Evolutionary conservation across 2,329 filamentous ascomycete genomes (phyloP), one percentile per base, ranked within the genome.

Genomic region (Fusarium illudens): DNA sequence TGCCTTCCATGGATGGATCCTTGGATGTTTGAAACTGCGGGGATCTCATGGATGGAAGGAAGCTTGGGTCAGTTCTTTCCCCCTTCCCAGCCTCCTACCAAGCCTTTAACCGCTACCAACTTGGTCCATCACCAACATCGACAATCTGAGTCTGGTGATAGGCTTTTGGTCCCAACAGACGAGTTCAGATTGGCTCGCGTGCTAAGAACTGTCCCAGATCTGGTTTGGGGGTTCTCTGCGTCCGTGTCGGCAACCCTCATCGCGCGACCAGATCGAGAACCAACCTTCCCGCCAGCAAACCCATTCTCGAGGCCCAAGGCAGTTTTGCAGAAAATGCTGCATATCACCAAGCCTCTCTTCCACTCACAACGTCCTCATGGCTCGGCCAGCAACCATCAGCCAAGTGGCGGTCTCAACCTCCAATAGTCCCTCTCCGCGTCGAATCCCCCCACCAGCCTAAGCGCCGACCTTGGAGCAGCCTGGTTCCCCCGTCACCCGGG

Each of bases 361-460:
- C 46, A 34, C 36, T 60, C 54, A 42, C 22, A 30, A 49, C 50
- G 48, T 63, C 39, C 30, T 50, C 61, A 60, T 57, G 49, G 46
- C 60, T 50, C 44, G 42, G 15, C 49, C 54, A 36, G 44, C 50
- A 56, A 59, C 51, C 53, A 50, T 61, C 59, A 62, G 57, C 67
- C 64, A 70, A 67, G 71, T 73, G 71, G 71, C 67, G 62, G 62
- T 59, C 48, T 52, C 62, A 22, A 44, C 62, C 48, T 67, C 71
- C 72, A 74, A 69, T 74, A 60, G 63, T 49, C 58, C 56, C 37
- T 64, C 52, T 51, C 49, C 25, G 15, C 36, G 22, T 17, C 36
- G 27, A 37, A 27, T 48, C 17, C 58, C 69, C 67, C 71, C 72
- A 73, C 71, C 58, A 60, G 60, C 64, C 51, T 74, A 74, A 74